Evolutionary conservation across 148 eudicot genomes (phyloP), one percentile per base, ranked within the genome.

Genomic region (Gaultheria prostrata): DNA sequence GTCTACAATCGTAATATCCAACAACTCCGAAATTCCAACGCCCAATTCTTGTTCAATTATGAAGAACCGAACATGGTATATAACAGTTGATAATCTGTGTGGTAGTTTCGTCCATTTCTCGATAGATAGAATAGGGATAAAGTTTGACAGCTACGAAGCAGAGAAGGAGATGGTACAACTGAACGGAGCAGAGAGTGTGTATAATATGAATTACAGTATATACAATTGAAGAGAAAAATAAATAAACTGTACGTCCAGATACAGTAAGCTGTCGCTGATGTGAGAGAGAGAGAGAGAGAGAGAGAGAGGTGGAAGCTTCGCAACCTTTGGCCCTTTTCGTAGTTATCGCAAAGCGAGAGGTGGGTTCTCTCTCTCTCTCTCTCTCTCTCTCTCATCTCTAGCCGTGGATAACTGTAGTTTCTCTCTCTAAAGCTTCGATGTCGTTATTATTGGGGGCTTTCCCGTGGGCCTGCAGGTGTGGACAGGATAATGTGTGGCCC

Each of bases 191-290:
- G 49, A 32, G 1, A 32, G 20, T 51, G 48, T 6, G 32, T 3
- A 51, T 1, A 18, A 6, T 77, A 15, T n/a, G n/a, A n/a, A n/a
- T n/a, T n/a, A n/a, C n/a, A n/a, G 43, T 39, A 39, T 39, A 39
- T 39, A 39, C 43, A 39, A 39, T 39, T 39, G 43, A 6, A 39
- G 43, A 39, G 3, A 39, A 51, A 4, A 51, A 15, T 30, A 17
- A 30, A 32, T 32, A 30, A 49, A 30, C 0, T 28, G 73, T 26
- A 17, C 9, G 80, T 51, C 28, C 43, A 26, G 80, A 12, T 49
- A 50, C 43, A 49, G 80, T 48, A 46, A 32, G 46, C 80, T 78
- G 82, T 67, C 80, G 85, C 82, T 83, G 0, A 43, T 30, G 13
- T 18, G 3, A 46, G 30, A 48, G 46, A 48, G 73, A 35, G 80